Evolutionary conservation across 345 rosid genomes (phyloP).

Genomic region (Tarenaya hassleriana): DNA sequence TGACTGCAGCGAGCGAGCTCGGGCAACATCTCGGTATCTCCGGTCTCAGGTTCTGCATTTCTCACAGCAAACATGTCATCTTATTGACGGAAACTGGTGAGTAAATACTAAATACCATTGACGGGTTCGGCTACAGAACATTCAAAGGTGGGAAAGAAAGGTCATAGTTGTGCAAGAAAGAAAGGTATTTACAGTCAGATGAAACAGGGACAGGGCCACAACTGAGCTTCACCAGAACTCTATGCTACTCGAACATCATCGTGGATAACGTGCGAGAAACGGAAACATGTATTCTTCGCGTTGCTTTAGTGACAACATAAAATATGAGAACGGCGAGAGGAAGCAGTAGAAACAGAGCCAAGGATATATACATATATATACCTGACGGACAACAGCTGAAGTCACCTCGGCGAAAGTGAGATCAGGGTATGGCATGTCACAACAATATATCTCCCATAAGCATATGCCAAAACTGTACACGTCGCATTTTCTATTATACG

Average conservation of each 20-base stretch:
- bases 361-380: conserved; percentile 24
- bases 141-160: no score
- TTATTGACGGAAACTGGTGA: not conserved
- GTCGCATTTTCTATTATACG: conserved; percentile 94
- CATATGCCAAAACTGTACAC: conserved; percentile 97
- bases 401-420: conserved; percentile 95
- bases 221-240: no score
- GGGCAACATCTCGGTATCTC: conserved; percentile 99
- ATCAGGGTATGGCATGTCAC: conserved; percentile 98
- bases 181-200: no score
- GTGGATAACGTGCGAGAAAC: no score
- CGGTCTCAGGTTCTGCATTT: conserved; percentile 79
- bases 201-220: no score
- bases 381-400: conserved; percentile 96
- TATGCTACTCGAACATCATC: no score
- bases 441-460: conserved; percentile 96
- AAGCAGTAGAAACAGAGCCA: not conserved
- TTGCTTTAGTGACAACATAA: not conserved
- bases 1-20: conserved; percentile 72
- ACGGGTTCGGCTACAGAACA: not conserved
- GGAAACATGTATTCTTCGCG: no score
- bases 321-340: not conserved
- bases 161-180: no score
- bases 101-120: not conserved
- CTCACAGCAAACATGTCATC: not conserved